Conservation (phyloP, 2,329 filamentous ascomycete genomes). For the Beauveria sp. region DNA sequence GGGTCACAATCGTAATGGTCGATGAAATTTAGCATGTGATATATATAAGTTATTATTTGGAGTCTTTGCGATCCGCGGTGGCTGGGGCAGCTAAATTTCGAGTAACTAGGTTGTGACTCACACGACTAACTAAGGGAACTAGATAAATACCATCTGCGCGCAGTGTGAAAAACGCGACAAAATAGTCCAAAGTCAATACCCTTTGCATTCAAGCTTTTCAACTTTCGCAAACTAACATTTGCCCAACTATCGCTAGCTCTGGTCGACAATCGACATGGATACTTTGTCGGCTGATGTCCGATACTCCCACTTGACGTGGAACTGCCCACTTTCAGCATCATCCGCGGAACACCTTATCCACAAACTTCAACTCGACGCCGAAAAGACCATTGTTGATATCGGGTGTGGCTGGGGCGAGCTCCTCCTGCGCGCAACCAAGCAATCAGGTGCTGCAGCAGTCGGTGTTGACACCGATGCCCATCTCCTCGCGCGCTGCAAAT, state of each 20-base stretch:
- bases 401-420: slow-evolving; percentile 16
- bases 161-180: too few species aligned
- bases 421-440: slow-evolving; percentile 8
- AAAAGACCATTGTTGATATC: slow-evolving; percentile 10
- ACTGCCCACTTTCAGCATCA: slow-evolving; percentile 1
- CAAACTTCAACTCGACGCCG: not conserved
- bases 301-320: slow-evolving; percentile 4
- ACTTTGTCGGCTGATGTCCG: not conserved
- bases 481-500: slow-evolving; percentile 5
- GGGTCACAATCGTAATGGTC: too few species aligned
- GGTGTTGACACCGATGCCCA: slow-evolving; percentile 13
- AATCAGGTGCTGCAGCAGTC: not conserved
- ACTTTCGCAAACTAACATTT: not conserved
- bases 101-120: not conserved
- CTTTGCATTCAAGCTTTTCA: too few species aligned
- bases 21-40: not conserved
- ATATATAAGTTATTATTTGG: too few species aligned
- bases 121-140: too few species aligned
- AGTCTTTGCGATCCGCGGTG: not conserved
- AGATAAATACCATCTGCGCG: too few species aligned
- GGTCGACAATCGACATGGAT: not conserved
- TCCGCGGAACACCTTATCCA: not conserved
- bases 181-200: too few species aligned
- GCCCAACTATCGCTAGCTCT: not conserved
- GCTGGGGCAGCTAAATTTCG: not conserved